Percentiles rank a stretch among this genome's conserved stretches.
These are phyloP conservation scores for Tulasnella sp. DNA, from an alignment of 768 basidiomycete species.

Conservation along the genomic window DNA sequence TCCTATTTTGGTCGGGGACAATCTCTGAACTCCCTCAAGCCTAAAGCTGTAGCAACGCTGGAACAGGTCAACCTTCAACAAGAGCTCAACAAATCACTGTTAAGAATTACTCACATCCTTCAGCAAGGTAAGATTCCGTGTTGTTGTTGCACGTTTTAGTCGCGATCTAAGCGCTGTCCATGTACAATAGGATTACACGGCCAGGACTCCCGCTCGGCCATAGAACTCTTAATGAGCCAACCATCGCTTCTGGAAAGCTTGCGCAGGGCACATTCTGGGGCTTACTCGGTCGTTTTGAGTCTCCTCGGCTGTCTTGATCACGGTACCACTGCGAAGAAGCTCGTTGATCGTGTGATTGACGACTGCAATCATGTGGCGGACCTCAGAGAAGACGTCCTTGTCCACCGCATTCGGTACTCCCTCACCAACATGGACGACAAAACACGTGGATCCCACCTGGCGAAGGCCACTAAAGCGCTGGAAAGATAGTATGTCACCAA, in stretches of 20 bases:
- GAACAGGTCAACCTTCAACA: constrained; percentile 72
- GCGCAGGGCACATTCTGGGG: constrained; percentile 83
- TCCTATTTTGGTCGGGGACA: not conserved
- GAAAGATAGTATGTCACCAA: constrained; percentile 69
- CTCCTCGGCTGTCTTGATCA: constrained; percentile 86
- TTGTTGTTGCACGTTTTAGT: not conserved
- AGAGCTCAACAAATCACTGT: constrained; percentile 58
- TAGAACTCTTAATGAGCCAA: constrained; percentile 70
- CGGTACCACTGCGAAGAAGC: constrained; percentile 69
- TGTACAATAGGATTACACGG: constrained; percentile 55
- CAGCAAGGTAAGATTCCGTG: constrained; percentile 47
- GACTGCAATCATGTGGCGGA: constrained; percentile 84
- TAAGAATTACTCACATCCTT: constrained; percentile 68
- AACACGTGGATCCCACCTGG: constrained; percentile 39
- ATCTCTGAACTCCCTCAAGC: not conserved
- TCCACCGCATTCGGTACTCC: constrained; percentile 74
- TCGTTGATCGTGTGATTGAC: constrained; percentile 87
- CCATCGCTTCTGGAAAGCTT: constrained; percentile 73
- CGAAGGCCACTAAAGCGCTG: constrained; percentile 58
- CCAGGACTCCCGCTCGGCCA: constrained; percentile 61
- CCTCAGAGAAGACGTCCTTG: constrained; percentile 77
- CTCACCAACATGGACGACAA: constrained; percentile 57
- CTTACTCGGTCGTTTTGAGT: constrained; percentile 82
- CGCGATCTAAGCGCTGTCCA: constrained; percentile 1
- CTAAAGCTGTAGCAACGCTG: constrained; percentile 24